Evolutionary conservation across 768 basidiomycete genomes (phyloP), one percentile per base, ranked within the genome.

Genomic region (Mycena rebaudengoi): DNA sequence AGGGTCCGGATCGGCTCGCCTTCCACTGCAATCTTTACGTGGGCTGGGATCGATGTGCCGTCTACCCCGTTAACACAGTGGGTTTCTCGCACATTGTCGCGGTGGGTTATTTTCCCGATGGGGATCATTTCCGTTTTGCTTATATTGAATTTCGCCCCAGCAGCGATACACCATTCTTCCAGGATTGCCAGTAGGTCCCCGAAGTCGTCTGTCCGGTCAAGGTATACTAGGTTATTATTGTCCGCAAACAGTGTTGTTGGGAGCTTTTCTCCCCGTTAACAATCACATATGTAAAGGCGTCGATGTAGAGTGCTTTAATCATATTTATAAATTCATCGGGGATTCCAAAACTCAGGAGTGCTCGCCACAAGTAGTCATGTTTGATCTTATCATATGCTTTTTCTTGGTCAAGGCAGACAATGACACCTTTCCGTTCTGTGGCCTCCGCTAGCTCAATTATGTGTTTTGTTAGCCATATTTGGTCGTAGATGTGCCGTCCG

Each of bases 231-330:
- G 0, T 70, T 69, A 25, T 70, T 69, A 25, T 74, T 67, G 18
- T 76, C 73, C 0, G 69, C 64, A 28, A 75, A 78, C 0, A 78
- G 59, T 3, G 66, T 69, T 0, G 72, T 43, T 3, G n/a, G 32
- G 69, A 72, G 11, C 64, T 13, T 0, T 43, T 20, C 7, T 32
- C 33, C 12, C 75, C 71, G 21, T 76, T 76, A 0, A 76, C 30
- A 28, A 70, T 69, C n/a, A 76, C 63, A 2, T 11, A 1, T 4
- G 72, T 75, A 68, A 68, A 0, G 44, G 37, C 39, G 28, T 40
- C 49, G 21, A 16, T 32, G 28, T 76, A 76, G 10, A 76, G 66
- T 0, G 60, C 48, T 59, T 68, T 56, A 0, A 74, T 52, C 0
- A 67, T 70, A 5, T 56, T 52, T 0, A 71, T 68, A 50, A 71